Percentiles rank a stretch among this genome's conserved stretches.
phyloP scores from a whole-genome alignment of 1,284 basidiomycete species.

The Gomphus bonarii region DNA sequence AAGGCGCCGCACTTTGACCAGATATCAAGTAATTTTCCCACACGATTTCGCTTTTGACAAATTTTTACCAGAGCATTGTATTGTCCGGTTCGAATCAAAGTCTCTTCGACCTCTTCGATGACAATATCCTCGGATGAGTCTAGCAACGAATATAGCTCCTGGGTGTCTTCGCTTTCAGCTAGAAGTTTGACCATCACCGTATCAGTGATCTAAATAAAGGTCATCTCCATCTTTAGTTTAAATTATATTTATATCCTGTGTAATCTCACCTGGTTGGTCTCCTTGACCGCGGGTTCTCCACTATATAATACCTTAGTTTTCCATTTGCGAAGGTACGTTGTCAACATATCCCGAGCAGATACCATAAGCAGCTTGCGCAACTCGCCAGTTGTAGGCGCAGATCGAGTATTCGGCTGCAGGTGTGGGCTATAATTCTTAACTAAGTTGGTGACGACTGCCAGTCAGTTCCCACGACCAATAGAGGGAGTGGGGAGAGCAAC shows the following conservation, averaged over 20 bases:
- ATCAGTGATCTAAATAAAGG: constrained; percentile 53
- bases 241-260: not conserved
- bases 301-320: constrained; percentile 17
- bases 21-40: constrained; percentile 51
- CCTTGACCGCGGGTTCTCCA: not conserved
- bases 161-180: constrained; percentile 48
- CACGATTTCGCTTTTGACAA: constrained; percentile 47
- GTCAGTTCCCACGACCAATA: constrained; percentile 43
- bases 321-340: constrained; percentile 48
- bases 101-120: constrained; percentile 53
- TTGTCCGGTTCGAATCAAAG: constrained; percentile 41
- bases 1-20: constrained; percentile 54
- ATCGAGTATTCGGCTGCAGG: constrained; percentile 58
- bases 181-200: constrained; percentile 73
- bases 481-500: constrained; percentile 16
- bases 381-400: constrained; percentile 57
- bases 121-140: constrained; percentile 48
- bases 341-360: constrained; percentile 61
- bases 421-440: constrained; percentile 85
- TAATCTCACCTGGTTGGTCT: constrained; percentile 13
- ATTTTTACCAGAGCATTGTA: constrained; percentile 59
- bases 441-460: constrained; percentile 73
- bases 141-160: constrained; percentile 55
- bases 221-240: constrained; percentile 2
- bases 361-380: constrained; percentile 46